These are phyloP conservation scores for Cardamine occulta DNA, from an alignment of 345 rosid species.

Conservation along the genomic window DNA sequence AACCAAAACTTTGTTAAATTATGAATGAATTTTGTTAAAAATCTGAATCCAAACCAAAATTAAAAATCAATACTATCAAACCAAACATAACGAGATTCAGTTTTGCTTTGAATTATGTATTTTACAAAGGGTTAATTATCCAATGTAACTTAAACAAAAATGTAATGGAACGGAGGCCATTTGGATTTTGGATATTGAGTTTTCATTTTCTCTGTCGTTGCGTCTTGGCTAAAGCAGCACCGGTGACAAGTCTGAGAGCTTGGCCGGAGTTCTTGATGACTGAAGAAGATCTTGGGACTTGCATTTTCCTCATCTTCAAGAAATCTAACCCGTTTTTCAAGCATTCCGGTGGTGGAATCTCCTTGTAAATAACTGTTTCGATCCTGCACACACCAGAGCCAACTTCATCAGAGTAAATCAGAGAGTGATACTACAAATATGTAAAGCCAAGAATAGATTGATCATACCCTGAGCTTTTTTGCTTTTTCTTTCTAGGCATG, in stretches of 20 bases:
- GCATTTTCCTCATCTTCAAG: constrained; percentile 79
- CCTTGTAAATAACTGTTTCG: constrained; percentile 69
- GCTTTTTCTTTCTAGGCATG: constrained; percentile 59
- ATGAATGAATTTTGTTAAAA: neutral
- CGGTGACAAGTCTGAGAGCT: constrained; percentile 79
- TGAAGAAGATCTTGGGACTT: constrained; percentile 73
- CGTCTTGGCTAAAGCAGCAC: constrained; percentile 30
- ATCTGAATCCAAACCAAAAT: neutral
- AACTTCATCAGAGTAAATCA: neutral
- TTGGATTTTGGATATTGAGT: constrained; percentile 8
- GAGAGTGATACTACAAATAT: neutral
- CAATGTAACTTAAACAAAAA: constrained; percentile 14
- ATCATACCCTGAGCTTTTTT: constrained; percentile 65
- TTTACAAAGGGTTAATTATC: neutral
- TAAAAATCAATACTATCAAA: neutral
- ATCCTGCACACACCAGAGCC: constrained; percentile 51
- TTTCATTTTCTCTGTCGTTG: constrained; percentile 24
- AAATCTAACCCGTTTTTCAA: constrained; percentile 73
- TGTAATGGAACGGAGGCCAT: constrained; percentile 14
- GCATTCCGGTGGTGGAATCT: constrained; percentile 74
- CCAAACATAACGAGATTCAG: neutral
- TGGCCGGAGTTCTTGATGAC: constrained; percentile 74
- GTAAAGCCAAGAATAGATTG: neutral
- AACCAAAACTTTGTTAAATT: neutral
- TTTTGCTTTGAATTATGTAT: neutral